Evolutionary conservation across 352 stramenopile genomes (phyloP), one percentile per base, ranked within the genome.

Genomic region (Phytophthora kernoviae): DNA sequence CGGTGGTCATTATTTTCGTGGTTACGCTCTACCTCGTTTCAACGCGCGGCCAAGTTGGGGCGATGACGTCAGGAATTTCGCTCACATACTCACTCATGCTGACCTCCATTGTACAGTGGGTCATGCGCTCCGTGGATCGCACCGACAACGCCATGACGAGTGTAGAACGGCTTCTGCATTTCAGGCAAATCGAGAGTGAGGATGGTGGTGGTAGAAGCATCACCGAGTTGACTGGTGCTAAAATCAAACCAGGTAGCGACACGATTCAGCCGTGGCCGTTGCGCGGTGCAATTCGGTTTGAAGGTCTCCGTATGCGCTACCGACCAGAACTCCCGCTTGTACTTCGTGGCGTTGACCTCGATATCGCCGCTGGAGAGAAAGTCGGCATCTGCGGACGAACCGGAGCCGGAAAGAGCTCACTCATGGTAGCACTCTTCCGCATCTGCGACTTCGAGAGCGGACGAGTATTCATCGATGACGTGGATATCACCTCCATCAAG

Each of bases 1-100:
- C 75, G 6, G 79, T 93, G 11, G 37, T 93, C 7, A 95, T 98
- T 39, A 91, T 98, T 20, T 79, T 82, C 22, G 76, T 81, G 18
- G 81, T 96, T 15, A 85, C 90, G 20, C 58, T 98, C 8, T 94
- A 94, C 41, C 58, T 91, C 11, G 87, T 98, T 7, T 43, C 84
- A 0, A 61, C 70, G 15, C 71, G 70, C 22, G 67, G 63, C 1
- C 58, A 64, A 9, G 52, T 77, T 18, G 65, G 63, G 0, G 24
- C 58, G 0, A 37, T 59, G 12, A 52, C 57, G 5, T 55, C 67
- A 8, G 67, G 67, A 1, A 64, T 70, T 14, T 62, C 64, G 26
- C 62, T 70, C 21, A 71, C 67, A 11, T 75, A 69, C 45, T 55
- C 58, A 5, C 44, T 76, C 10, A 75, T 80, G 65, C 52, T 81